Evolutionary conservation across 2,329 filamentous ascomycete species (phyloP), one percentile per base, ranked within the genome.

Genomic region (Cyphellophora attinorum): DNA sequence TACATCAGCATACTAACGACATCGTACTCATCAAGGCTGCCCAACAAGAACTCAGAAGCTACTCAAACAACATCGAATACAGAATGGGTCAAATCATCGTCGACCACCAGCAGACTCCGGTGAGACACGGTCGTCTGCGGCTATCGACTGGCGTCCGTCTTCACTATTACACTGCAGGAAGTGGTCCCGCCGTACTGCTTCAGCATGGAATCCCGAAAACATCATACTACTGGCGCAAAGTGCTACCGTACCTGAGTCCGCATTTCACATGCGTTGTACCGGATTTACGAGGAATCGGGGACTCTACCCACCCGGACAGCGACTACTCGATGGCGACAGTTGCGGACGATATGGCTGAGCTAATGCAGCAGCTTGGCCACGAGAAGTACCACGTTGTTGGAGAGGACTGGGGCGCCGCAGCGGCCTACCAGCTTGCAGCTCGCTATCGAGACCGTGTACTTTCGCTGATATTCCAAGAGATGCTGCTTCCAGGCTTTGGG

Each of bases 401-500:
- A 0, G 73, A 77, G 45, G 73, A 77, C 48, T 65, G 72, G 25
- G 72, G 73, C 3, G 73, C 67, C 0, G 56, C 71, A 18, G 63
- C 76, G 2, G 60, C 68, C 1, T 72, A 76, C 42, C 68, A 69
- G 37, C 55, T 76, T 1, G 62, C 62, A 23, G 68, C 72, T 11
- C 64, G 68, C 34, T 59, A 63, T 25, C 57, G 60, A 0, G 37
- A 49, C 0, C 57, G 60, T 8, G 56, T 73, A 1, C 41, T 47
- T 12, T 66, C 55, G 35, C 54, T 59, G 0, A 61, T 72, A 27
- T 40, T 72, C 1, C 54, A 72, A 2, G 70, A 74, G 37, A 71
- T 75, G 39, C 19, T 41, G 14, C 28, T 68, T 65, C 27, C 73
- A 72, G 2, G 75, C 70, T 0, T 58, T 70, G 8, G 60, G 60